phyloP scores from a whole-genome alignment of 2,329 filamentous ascomycete species.

The Hysterium pulicare region DNA sequence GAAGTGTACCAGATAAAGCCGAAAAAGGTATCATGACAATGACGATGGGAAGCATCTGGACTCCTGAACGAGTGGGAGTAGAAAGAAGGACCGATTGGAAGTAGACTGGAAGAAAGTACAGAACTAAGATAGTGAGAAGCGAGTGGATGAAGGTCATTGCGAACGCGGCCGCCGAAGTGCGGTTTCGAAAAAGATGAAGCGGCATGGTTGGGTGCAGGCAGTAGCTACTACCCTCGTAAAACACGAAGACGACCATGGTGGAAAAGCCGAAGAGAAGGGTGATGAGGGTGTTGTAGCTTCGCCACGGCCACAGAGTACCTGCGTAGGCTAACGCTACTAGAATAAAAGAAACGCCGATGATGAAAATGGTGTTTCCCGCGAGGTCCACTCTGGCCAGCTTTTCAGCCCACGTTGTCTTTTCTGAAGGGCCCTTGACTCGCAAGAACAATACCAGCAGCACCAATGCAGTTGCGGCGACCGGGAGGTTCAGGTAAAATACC shows the following conservation, averaged over 20 bases:
- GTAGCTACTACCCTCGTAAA: slow-evolving; percentile 33
- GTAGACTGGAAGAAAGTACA: slow-evolving; percentile 46
- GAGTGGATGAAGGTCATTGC: slow-evolving; percentile 38
- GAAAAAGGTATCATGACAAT: slow-evolving; percentile 16
- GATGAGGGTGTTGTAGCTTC: slow-evolving; percentile 32
- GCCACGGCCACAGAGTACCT: slow-evolving; percentile 41
- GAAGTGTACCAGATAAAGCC: slow-evolving; percentile 6
- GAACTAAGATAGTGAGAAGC: slow-evolving; percentile 34
- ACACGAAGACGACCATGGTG: slow-evolving; percentile 34
- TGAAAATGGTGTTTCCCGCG: slow-evolving; percentile 42
- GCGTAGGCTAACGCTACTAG: slow-evolving; percentile 44
- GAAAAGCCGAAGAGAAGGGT: slow-evolving; percentile 42
- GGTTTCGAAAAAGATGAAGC: slow-evolving; percentile 39
- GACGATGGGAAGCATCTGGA: slow-evolving; percentile 31
- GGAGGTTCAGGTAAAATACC: slow-evolving; percentile 39
- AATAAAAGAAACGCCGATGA: slow-evolving; percentile 33
- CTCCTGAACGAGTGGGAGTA: slow-evolving; percentile 31
- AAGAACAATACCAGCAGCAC: slow-evolving; percentile 26
- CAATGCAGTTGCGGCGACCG: slow-evolving; percentile 19
- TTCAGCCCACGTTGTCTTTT: neutral
- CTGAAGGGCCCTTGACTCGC: slow-evolving; percentile 34
- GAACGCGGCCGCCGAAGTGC: slow-evolving; percentile 31
- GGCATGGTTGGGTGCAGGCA: slow-evolving; percentile 31
- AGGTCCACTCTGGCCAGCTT: slow-evolving; percentile 32
- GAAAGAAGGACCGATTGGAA: slow-evolving; percentile 42